Evolutionary conservation across 2,329 filamentous ascomycete species (phyloP).

Genomic region (Pseudocercospora fuligena): DNA sequence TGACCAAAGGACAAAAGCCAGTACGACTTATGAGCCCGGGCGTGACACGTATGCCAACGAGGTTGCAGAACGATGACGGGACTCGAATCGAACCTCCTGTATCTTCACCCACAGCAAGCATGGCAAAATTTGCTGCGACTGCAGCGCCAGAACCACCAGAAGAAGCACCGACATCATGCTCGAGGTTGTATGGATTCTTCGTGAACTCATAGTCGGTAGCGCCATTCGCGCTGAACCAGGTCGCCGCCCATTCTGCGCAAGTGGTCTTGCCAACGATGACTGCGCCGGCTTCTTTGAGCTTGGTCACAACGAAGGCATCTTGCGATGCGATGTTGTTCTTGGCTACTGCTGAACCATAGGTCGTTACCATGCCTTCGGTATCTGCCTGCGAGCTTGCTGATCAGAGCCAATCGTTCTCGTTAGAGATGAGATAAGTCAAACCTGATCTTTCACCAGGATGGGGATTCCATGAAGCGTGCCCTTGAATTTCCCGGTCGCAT

Average conservation of each 20-base stretch:
- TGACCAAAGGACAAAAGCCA: background rate
- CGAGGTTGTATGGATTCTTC: background rate
- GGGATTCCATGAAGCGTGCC: background rate
- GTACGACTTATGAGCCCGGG: background rate
- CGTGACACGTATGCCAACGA: constrained; percentile 1
- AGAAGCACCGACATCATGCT: background rate
- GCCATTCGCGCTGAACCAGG: constrained; percentile 1
- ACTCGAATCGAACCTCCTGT: constrained; percentile 2
- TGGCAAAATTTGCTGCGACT: background rate
- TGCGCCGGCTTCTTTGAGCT: background rate
- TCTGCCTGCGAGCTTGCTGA: background rate
- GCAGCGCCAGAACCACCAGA: background rate
- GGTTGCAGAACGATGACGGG: background rate
- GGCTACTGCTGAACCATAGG: background rate
- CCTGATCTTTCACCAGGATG: background rate
- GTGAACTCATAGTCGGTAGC: background rate
- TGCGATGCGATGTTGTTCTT: background rate
- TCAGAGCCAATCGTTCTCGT: background rate
- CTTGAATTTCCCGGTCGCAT: background rate
- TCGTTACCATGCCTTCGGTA: background rate
- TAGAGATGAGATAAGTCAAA: background rate
- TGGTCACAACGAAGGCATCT: background rate
- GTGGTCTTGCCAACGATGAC: background rate
- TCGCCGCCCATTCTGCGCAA: background rate
- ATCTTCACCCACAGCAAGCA: constrained; percentile 3